Evolutionary conservation across 1,284 basidiomycete species (phyloP), one percentile per base, ranked within the genome.

Genomic region (Ganoderma lucidum): DNA sequence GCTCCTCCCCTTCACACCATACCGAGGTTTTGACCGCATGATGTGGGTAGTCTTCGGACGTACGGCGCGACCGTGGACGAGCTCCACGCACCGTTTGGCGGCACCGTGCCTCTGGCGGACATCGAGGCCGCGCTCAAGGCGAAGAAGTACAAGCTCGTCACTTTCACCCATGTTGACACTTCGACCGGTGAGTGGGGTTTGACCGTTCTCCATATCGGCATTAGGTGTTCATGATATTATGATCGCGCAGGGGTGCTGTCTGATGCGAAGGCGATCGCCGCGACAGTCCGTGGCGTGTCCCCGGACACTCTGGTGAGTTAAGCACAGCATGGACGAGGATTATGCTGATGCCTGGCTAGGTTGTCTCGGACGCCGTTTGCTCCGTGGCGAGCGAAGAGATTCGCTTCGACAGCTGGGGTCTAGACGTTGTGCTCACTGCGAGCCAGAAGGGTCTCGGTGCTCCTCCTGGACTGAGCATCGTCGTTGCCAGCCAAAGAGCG

Each of bases 301-400:
- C 97, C 98, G 4, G 89, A 95, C 42, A 95, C 96, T 1, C 85
- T 99, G 70, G 93, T 92, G 73, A 68, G 84, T 72, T 67, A 23
- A 19, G 5, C 19, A 14, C 19, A 10, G 39, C 12, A 58, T 19
- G 10, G 23, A 58, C 62, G 30, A 60, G 8, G 45, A 41, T 6
- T 42, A 37, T 6, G n/a, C 41, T 45, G 15, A 61, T 32, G 15
- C 6, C 32, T 23, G 32, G 39, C n/a, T 64, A 88, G 90, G 83
- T 98, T 65, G 86, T 96, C 28, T 85, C 97, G 68, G 97, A 99
- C 79, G 96, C 91, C 55, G 98, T 99, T 39, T 99, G 98, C 84
- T 93, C 96, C 8, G 96, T 99, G 15, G 97, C 94, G 0, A 96
- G 93, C 75, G 97, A 99, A 81, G 96, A 99, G 81, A 97, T 99